Evolutionary conservation across 1,284 basidiomycete genomes (phyloP).

Genomic region (Naganishia liquefaciens): DNA sequence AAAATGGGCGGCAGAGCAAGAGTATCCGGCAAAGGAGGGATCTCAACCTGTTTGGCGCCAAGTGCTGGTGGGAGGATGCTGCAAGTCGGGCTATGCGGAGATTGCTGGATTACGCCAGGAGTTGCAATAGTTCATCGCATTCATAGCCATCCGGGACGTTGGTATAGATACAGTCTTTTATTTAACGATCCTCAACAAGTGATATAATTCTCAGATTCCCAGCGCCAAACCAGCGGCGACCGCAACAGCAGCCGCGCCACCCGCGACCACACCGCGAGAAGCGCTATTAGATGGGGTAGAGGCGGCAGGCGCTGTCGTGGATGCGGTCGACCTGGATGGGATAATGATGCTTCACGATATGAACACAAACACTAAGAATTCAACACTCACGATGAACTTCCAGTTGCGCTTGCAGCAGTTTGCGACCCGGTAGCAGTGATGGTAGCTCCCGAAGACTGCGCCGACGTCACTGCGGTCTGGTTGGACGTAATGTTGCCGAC

Average conservation of each 20-base stretch:
- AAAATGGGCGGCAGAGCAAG: constrained; percentile 32
- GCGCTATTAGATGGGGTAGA: constrained; percentile 17
- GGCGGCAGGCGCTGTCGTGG: background rate
- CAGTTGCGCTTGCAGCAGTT: background rate
- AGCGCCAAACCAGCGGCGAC: constrained; percentile 13
- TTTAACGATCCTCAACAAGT: background rate
- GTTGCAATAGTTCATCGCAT: background rate
- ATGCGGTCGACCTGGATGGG: background rate
- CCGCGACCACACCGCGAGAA: background rate
- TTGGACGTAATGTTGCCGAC: constrained; percentile 42
- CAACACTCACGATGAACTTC: background rate
- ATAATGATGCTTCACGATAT: background rate
- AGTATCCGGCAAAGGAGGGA: constrained; percentile 30
- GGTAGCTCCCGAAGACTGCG: background rate
- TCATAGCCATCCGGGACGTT: background rate
- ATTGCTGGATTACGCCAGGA: constrained; percentile 54
- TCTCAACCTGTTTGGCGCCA: constrained; percentile 57
- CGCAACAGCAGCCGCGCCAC: constrained; percentile 18
- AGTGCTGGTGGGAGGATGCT: constrained; percentile 71
- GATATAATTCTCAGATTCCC: background rate
- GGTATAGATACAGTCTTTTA: constrained; percentile 14
- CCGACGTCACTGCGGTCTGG: background rate
- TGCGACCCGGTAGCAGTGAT: background rate
- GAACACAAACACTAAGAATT: too few species aligned
- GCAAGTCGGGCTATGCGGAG: constrained; percentile 63